A percentile compares a stretch with the other conserved stretches of the same genome.
Evolutionary conservation across 495 filamentous ascomycete species (phyloP).

Genomic region (Rostrohypoxylon terebratum): DNA sequence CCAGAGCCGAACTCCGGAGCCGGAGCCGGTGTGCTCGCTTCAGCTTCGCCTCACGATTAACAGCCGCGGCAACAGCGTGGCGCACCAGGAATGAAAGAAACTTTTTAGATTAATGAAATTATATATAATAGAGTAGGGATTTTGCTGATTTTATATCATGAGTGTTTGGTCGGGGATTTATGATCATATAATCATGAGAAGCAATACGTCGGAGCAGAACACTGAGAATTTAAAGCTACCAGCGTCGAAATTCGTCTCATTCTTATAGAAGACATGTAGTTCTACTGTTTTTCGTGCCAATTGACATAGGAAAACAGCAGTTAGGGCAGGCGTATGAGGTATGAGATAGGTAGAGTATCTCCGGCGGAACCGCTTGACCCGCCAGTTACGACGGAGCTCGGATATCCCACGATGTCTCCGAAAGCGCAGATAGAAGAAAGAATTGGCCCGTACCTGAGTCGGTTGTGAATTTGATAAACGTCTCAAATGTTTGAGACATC

Average conservation of each 20-base stretch:
- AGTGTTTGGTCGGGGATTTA: neutral
- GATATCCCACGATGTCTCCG: neutral
- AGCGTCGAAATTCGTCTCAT: neutral
- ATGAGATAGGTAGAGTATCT: neutral
- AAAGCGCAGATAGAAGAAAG: constrained; percentile 15
- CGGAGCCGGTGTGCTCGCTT: neutral
- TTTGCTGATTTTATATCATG: neutral
- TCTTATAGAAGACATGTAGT: neutral
- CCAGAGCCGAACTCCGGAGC: neutral
- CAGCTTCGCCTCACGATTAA: neutral
- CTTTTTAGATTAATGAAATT: neutral
- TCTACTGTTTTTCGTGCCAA: neutral
- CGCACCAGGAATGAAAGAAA: neutral
- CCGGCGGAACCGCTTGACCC: constrained; percentile 19
- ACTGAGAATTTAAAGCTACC: neutral
- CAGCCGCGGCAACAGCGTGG: neutral
- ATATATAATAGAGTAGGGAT: neutral
- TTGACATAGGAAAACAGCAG: neutral
- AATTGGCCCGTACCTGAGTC: constrained; percentile 55
- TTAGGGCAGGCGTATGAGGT: neutral
- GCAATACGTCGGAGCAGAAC: neutral
- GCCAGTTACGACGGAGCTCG: neutral
- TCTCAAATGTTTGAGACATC: constrained; percentile 52
- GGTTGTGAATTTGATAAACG: constrained; percentile 57
- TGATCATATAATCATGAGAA: neutral